Evolutionary conservation across 1,284 basidiomycete genomes (phyloP).

Genomic region (Somion occarium): DNA sequence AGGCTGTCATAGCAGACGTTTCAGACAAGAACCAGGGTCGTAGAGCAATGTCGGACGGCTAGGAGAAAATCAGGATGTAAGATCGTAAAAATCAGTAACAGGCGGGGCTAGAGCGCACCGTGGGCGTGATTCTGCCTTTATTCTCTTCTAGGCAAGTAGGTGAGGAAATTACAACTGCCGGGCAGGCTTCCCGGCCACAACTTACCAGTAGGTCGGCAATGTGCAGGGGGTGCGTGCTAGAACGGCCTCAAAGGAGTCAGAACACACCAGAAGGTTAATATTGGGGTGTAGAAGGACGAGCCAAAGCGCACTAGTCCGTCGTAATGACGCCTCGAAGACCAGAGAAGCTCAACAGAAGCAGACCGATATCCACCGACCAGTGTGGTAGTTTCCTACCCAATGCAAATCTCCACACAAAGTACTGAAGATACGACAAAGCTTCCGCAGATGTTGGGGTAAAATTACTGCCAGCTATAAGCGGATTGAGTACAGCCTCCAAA

Average conservation of each 20-base stretch:
- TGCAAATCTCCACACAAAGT: slow-evolving; percentile 4
- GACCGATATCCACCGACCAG: not conserved
- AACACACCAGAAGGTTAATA: slow-evolving; percentile 4
- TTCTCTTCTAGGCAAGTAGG: slow-evolving; percentile 27
- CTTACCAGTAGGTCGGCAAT: slow-evolving; percentile 6
- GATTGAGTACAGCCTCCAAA: not conserved
- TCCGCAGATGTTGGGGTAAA: not conserved
- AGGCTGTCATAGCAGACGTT: slow-evolving; percentile 17
- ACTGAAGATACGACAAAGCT: not conserved
- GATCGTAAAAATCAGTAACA: slow-evolving; percentile 14
- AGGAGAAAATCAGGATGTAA: slow-evolving; percentile 14
- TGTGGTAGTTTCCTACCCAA: not conserved
- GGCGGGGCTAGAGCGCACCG: slow-evolving; percentile 23
- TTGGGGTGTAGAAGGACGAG: not conserved
- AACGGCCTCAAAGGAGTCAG: slow-evolving; percentile 14
- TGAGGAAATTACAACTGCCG: slow-evolving; percentile 7
- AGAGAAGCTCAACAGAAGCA: slow-evolving; percentile 2
- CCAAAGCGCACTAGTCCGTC: slow-evolving; percentile 2
- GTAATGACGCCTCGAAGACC: slow-evolving; percentile 2
- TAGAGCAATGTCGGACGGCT: slow-evolving; percentile 6
- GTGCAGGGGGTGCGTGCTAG: slow-evolving; percentile 1
- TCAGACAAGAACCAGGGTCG: not conserved
- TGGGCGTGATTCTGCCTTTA: slow-evolving; percentile 25
- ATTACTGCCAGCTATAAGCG: not conserved
- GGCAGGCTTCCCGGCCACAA: slow-evolving; percentile 12